Base-by-base conservation (phyloP, 2,329 filamentous ascomycete species). In the Stagonosporopsis cucurbitacearum region DNA sequence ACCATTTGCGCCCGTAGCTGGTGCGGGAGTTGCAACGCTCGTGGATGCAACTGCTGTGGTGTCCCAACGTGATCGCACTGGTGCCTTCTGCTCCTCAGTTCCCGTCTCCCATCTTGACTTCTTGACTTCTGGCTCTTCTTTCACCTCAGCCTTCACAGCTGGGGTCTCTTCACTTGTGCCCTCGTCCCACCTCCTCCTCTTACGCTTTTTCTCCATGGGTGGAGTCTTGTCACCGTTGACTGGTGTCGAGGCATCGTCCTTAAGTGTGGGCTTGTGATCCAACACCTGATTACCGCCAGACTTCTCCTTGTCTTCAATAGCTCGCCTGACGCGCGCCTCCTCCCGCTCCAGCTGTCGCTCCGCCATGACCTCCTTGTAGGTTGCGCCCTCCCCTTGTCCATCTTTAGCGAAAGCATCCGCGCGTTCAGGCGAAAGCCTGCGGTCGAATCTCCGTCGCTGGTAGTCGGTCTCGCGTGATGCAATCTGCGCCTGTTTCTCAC, bases 111-210 rank as follows among this genome's bases (percentile, higher is more conserved):
- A 98, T 71, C 94, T 86, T 45, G 92, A 96, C 47, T 65, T 90
- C 54, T 65, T 66, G 20, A 60, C 51, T 32, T 65, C 65, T 19
- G 54, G 51, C 32, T 66, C 64, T 41, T 62, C 55, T 40, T 67
- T 63, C 26, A 23, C 46, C 37, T 63, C 67, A 13, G 60, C 54
- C 35, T 71, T 64, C 13, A 55, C 55, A n/a, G 53, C 54, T 8
- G 62, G 47, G 26, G 63, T 58, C 23, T 64, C 77, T 35, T 85
- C 81, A 6, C 56, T 76, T 36, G 85, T 81, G 9, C 84, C 80
- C n/a, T 87, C 88, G 75, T 97, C 94, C 95, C 95, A 99, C 76
- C 95, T 87, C 82, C 96, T 92, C 84, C 96, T 97, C 70, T 93
- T 87, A 83, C 30, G 67, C 63, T 66, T 70, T 78, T 43, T 83